These are phyloP conservation scores for Coemansia sp. DNA, from an alignment of 192 early-diverging fungal genomes.

Conservation along the genomic window DNA sequence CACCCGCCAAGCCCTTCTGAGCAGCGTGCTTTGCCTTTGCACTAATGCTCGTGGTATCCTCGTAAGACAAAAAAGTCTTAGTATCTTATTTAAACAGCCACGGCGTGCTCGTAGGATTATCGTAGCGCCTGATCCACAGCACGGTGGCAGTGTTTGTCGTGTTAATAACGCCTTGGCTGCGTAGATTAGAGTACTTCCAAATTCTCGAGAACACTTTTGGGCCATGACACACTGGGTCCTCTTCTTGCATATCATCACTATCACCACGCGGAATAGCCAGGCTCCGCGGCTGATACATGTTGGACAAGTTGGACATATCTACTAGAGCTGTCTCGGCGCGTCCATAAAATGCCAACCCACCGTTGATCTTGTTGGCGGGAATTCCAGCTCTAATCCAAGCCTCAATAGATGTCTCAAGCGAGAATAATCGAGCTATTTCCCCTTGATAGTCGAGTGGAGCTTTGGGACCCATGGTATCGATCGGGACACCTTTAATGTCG, in stretches of 20 bases:
- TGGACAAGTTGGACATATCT: constrained; percentile 18
- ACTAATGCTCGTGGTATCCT: constrained; percentile 56
- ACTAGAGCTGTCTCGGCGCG: constrained; percentile 42
- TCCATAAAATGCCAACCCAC: constrained; percentile 65
- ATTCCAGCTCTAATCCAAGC: constrained; percentile 62
- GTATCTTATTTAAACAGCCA: constrained; percentile 68
- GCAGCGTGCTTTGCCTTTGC: constrained; percentile 53
- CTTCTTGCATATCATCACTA: constrained; percentile 48
- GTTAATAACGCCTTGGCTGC: constrained; percentile 54
- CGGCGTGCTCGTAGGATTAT: constrained; percentile 60
- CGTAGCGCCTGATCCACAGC: constrained; percentile 64
- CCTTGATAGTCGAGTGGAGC: constrained; percentile 52
- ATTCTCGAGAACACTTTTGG: constrained; percentile 57
- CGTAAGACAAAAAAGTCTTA: constrained; percentile 67
- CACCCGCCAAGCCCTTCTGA: constrained; percentile 55
- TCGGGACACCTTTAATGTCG: constrained; percentile 64
- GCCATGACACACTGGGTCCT: constrained; percentile 34
- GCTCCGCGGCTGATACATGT: constrained; percentile 40
- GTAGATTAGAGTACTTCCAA: constrained; percentile 65
- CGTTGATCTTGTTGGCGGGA: constrained; percentile 57
- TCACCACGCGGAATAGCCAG: constrained; percentile 58
- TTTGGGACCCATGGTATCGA: constrained; percentile 60
- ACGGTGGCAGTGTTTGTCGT: constrained; percentile 44
- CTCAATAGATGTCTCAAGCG: constrained; percentile 48
- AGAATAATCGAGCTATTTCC: constrained; percentile 34